These are phyloP conservation scores for Suillus subalutaceus DNA, from an alignment of 768 basidiomycete genomes.

Conservation along the genomic window DNA sequence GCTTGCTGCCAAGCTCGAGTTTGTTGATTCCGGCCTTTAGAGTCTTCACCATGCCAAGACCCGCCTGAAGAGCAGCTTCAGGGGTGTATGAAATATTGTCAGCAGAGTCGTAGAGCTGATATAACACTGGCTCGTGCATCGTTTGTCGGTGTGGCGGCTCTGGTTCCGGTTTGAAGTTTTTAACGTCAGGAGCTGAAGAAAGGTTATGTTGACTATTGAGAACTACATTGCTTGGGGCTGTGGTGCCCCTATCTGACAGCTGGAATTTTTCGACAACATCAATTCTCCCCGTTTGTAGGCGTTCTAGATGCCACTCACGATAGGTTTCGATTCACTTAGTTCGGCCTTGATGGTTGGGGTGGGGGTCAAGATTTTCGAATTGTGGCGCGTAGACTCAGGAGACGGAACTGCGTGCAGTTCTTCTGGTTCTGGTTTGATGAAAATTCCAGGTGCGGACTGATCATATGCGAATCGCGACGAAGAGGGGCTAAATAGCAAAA, in stretches of 20 bases:
- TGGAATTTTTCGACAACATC: background rate
- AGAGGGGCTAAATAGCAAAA: conserved; percentile 6
- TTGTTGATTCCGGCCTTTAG: conserved; percentile 46
- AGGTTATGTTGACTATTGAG: background rate
- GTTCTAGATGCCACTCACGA: background rate
- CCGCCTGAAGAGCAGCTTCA: conserved; percentile 53
- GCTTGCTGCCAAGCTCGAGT: conserved; percentile 54
- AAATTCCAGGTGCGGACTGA: background rate
- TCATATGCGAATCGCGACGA: background rate
- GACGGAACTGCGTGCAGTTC: background rate
- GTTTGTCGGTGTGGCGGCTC: background rate
- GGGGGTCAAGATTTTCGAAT: background rate
- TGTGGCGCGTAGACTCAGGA: background rate
- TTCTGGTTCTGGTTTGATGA: conserved; percentile 4
- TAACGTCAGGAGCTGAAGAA: background rate
- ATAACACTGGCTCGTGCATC: conserved; percentile 26
- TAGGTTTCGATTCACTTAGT: background rate
- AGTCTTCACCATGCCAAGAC: conserved; percentile 53
- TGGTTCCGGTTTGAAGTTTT: background rate
- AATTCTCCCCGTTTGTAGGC: background rate
- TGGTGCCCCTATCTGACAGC: background rate
- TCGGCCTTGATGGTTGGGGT: background rate
- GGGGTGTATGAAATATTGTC: conserved; percentile 51
- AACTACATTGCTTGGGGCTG: background rate
- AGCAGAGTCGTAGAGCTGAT: conserved; percentile 40